Evolutionary conservation across 1,284 basidiomycete genomes (phyloP).

Genomic region (Boletus smithii): DNA sequence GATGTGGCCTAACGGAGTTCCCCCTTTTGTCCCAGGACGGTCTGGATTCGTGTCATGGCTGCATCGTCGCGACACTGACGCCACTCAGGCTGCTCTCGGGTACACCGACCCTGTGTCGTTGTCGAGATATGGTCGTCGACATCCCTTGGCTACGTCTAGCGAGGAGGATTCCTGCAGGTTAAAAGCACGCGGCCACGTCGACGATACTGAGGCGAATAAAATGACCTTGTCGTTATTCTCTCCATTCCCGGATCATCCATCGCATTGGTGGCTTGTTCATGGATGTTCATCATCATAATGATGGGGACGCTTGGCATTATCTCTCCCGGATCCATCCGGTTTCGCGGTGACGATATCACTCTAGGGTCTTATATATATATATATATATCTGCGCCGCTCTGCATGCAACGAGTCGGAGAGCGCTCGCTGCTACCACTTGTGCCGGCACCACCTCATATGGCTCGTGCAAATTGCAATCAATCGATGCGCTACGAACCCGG

Average conservation of each 20-base stretch:
- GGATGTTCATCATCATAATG: neutral
- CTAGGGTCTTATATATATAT: neutral
- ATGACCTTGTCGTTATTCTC: neutral
- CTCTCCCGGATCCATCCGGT: neutral
- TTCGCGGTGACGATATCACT: neutral
- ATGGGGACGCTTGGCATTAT: neutral
- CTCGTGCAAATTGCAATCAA: no score
- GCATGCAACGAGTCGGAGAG: neutral
- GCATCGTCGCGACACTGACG: neutral
- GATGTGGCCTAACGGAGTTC: neutral
- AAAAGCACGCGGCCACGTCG: neutral
- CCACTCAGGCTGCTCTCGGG: no score
- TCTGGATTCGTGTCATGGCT: neutral
- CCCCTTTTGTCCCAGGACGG: neutral
- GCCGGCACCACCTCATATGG: neutral
- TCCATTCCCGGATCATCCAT: slow-evolving; percentile 3
- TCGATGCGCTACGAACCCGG: neutral
- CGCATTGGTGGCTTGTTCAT: neutral
- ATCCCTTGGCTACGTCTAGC: neutral
- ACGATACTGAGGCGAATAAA: neutral
- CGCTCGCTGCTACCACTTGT: neutral
- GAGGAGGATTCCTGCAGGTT: neutral
- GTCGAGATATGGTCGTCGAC: neutral
- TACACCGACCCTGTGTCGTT: no score
- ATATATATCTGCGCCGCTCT: neutral